Evolutionary conservation across 768 basidiomycete genomes (phyloP), one percentile per base, ranked within the genome.

Genomic region (Lentinula boryana): DNA sequence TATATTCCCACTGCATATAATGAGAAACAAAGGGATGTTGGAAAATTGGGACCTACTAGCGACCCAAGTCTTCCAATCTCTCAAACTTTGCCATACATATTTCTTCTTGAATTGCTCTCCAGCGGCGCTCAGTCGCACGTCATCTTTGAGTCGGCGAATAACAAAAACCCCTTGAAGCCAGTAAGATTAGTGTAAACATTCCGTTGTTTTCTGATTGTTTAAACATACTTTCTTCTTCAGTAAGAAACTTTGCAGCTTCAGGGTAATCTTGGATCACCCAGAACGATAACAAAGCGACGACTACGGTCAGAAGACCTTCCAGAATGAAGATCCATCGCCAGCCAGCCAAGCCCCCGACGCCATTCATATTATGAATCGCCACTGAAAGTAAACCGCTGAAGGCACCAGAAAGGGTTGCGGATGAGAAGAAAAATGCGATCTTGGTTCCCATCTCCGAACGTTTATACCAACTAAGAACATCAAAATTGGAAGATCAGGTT

Each of bases 181-280:
- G 38, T 8, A 3, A 5, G 4, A 15, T 3, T 5, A 6, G 31
- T 52, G 13, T 53, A 53, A 8, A 33, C 27, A 41, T 44, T 33
- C 50, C 5, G 10, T 8, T 6, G 27, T 32, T 21, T 7, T 16
- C 21, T 4, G 53, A 38, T 40, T 7, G 21, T 18, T 40, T 10
- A 31, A 13, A 74, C 76, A 52, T 68, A 81, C 86, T 78, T 69
- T 92, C 91, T 35, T 78, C 69, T 36, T 84, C 80, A 6, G 77
- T 82, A 41, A 93, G 74, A 71, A 92, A 93, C 61, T 78, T 85
- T 1, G 89, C 87, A 0, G 79, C 84, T 58, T 89, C 87, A 1
- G 91, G 89, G 69, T 91, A 92, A 70, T 91, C 89, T 65, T 87
- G 81, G 21, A 93, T 80, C 53, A 92, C 71, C 81, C 85, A 91